Evolutionary conservation across 352 stramenopile genomes (phyloP).

Genomic region (Elongisporangium undulatum): DNA sequence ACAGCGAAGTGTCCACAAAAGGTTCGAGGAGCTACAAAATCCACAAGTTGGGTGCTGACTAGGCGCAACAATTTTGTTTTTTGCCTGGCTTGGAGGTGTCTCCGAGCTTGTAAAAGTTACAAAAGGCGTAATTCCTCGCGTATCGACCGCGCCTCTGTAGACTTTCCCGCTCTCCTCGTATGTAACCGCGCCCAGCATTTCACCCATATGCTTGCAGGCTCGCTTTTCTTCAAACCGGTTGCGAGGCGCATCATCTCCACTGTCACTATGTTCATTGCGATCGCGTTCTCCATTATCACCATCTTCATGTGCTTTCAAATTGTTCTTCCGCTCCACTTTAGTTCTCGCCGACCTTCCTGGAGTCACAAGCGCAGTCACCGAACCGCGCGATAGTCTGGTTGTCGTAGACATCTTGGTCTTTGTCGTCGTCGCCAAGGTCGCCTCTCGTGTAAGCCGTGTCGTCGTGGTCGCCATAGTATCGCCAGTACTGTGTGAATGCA

Average conservation of each 20-base stretch:
- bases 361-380: neutral
- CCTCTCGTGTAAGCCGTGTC: neutral
- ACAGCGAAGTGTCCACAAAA: slow-evolving; percentile 61
- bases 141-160: slow-evolving; percentile 41
- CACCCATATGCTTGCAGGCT: slow-evolving; percentile 20
- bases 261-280: neutral
- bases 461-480: neutral
- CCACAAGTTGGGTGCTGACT: slow-evolving; percentile 38
- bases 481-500: neutral
- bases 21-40: slow-evolving; percentile 70
- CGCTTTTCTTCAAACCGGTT: slow-evolving; percentile 17
- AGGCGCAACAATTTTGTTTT: slow-evolving; percentile 28
- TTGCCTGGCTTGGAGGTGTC: slow-evolving; percentile 44
- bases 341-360: neutral
- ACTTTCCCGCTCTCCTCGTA: slow-evolving; percentile 45
- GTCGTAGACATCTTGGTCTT: neutral
- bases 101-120: slow-evolving; percentile 55
- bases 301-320: neutral
- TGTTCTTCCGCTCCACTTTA: neutral
- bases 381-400: neutral
- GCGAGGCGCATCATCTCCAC: slow-evolving; percentile 9
- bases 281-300: neutral
- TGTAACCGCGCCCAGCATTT: slow-evolving; percentile 14
- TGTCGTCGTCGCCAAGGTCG: neutral
- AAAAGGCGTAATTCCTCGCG: slow-evolving; percentile 55